Base-by-base conservation (phyloP, 148 eudicot genomes). In the Persicaria tinctoria region DNA sequence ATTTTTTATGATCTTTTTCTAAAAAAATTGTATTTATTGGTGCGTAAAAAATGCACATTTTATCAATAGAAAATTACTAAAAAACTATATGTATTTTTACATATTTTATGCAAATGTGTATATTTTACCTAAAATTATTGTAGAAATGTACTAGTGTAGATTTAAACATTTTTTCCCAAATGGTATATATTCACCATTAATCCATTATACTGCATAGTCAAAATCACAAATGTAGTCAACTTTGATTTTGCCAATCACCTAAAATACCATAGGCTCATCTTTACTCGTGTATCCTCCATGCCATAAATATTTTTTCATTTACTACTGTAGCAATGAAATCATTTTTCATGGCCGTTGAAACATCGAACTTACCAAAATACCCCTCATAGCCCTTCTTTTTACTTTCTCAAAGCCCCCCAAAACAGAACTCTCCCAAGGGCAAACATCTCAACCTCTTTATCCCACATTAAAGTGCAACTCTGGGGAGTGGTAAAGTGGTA, bases 351-450 rank as follows among this genome's bases (percentile, higher is more conserved):
- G 70, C 70, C 70, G 70, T 64, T 64, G 70, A 64, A 64, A 64
- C 70, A 64, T 14, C 10, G 2, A 46, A 68, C 53, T 80, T 85
- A 77, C 86, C 71, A 82, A 70, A 55, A 32, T 51, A 64, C 81
- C 84, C 82, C 56, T 23, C 23, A 6, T 18, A 8, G 9, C 18
- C n/a, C 74, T 1, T 10, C 32, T 17, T 5, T 17, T 59, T 20
- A 18, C 64, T 41, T 5, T 2, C 45, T 46, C 41, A 32, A 8
- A 59, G 38, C 20, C 9, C 53, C 51, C 53, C 11, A 50, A 9
- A 50, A 50, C 6, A 7, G 1, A 50, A 50, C 9, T 50, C 12
- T 8, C 53, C 53, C 53, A 23, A 0, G 27, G 27, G 0, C 27
- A 23, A 23, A 23, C 27, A 32, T 32, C 53, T 50, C 3, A 13